Evolutionary conservation across 2,329 filamentous ascomycete species (phyloP), one percentile per base, ranked within the genome.

Genomic region (Thermochaetoides dissita): DNA sequence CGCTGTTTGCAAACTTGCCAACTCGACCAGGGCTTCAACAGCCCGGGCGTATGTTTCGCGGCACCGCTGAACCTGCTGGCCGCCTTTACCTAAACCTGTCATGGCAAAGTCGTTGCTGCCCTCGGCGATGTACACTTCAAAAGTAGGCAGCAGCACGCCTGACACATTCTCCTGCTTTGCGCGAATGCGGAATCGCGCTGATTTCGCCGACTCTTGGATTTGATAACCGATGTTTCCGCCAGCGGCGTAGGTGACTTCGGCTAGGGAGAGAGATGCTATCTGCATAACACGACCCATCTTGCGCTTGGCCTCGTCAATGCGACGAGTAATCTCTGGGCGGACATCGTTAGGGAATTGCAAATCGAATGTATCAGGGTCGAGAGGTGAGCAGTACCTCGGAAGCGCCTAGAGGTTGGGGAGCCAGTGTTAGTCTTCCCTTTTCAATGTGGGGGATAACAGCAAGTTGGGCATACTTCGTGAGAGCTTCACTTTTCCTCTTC

Each of bases 201-300:
- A 80, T 63, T 91, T 89, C 47, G 86, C 91, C 1, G 87, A 94
- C 63, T 98, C 91, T 59, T 95, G 88, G 52, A 98, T 85, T 66
- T 98, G 91, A 66, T 94, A 98, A 48, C 83, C 84, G 55, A 98
- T 94, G 57, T 94, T 84, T 56, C 89, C 87, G 49, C 91, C 91
- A 29, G 95, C 87, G 28, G 91, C 91, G 57, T 98, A 98, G 38
- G 87, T 94, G 43, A 98, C 91, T 67, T 96, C 91, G 46, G 91
- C 91, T 11, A 98, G 74, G 36, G 89, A 96, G 66, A 98, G 96
- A 37, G 91, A 88, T 34, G 91, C 91, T 57, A 98, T 94, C 63
- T 96, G 89, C 91, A 98, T 98, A 33, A 98, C 91, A 31, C 89
- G 78, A 44, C 91, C 91, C 89, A 98, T 98, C 70, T 98, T 98